A percentile compares a stretch with the other conserved stretches of the same genome.
Conservation (phyloP, 306 rosid species). For the Canavalia ensiformis region DNA sequence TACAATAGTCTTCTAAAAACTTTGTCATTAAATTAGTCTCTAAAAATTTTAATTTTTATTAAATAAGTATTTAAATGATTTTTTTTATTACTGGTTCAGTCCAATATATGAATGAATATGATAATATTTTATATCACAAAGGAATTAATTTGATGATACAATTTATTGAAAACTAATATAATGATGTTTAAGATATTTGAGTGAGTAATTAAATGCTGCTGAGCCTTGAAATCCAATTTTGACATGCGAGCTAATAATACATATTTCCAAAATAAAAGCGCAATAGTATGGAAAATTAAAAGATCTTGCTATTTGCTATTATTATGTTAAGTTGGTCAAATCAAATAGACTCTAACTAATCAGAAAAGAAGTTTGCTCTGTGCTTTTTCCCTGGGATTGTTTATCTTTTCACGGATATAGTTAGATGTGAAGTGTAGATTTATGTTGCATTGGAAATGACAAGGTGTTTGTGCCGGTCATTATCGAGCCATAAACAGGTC, state of each 20-base stretch:
- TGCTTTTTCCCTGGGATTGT: neutral
- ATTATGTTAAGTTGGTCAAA: neutral
- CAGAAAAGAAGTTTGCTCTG: neutral
- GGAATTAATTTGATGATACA: neutral
- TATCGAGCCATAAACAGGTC: slow-evolving; percentile 24
- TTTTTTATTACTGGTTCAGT: neutral
- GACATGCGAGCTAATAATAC: neutral
- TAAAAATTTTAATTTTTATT: neutral
- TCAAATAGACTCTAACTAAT: neutral
- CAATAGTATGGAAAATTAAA: neutral
- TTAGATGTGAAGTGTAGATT: slow-evolving; percentile 33
- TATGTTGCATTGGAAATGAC: slow-evolving; percentile 28
- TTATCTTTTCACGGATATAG: neutral
- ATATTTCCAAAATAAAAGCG: neutral
- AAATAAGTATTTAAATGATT: too few relatives aligned
- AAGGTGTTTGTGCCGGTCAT: slow-evolving; percentile 5
- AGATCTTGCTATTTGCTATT: neutral
- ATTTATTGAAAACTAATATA: neutral
- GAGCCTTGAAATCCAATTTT: neutral
- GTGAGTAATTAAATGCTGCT: neutral
- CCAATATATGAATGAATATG: neutral
- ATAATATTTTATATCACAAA: neutral
- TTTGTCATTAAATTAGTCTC: neutral
- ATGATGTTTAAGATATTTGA: neutral
- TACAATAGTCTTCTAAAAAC: neutral